Evolutionary conservation across 140 eudicot genomes (phyloP).

Genomic region (Anethum foeniculum): DNA sequence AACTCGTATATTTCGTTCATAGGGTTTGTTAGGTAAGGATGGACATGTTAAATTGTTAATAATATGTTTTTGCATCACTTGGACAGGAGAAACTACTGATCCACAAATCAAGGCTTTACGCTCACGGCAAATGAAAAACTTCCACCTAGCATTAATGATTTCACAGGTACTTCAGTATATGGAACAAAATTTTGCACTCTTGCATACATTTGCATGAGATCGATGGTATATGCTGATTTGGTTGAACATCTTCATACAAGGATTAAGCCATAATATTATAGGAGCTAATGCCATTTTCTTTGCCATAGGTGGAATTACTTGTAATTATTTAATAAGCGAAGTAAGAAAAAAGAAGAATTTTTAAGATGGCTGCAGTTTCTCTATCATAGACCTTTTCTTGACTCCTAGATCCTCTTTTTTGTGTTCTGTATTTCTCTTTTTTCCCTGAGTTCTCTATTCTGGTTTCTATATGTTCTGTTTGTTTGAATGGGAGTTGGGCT

Average conservation of each 20-base stretch:
- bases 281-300: not conserved
- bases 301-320: not conserved
- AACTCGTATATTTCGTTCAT: not conserved
- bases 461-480: not conserved
- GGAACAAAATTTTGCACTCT: not conserved
- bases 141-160: slow-evolving; percentile 77
- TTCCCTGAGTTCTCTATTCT: not conserved
- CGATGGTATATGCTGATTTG: not conserved
- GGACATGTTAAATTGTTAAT: not conserved
- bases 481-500: not conserved
- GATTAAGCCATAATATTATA: not conserved
- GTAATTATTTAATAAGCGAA: not conserved
- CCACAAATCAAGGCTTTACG: slow-evolving; percentile 50
- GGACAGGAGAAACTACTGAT: slow-evolving; percentile 79
- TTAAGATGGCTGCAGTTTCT: not conserved
- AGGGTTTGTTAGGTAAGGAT: not conserved
- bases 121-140: slow-evolving; percentile 88
- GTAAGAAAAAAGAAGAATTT: not conserved
- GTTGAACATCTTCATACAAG: not conserved
- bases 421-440: not conserved
- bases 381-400: not conserved
- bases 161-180: slow-evolving; percentile 56
- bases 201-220: not conserved
- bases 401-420: not conserved
- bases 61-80: slow-evolving; percentile 13